These are phyloP conservation scores for Chlorella sp. DNA, from an alignment of 139 green algal genomes.

Conservation along the genomic window DNA sequence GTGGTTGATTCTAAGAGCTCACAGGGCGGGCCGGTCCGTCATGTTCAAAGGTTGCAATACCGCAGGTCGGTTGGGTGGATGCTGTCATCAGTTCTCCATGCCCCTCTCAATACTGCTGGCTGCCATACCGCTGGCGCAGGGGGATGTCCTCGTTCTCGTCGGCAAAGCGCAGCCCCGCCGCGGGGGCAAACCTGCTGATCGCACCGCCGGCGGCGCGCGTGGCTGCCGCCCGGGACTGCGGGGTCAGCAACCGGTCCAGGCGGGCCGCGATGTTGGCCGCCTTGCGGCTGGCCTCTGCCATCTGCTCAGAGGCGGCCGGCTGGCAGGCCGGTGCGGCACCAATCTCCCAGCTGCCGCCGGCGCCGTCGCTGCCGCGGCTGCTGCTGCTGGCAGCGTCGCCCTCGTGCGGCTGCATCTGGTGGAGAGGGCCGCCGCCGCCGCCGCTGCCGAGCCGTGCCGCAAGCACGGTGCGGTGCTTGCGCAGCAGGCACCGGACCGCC, in stretches of 20 bases:
- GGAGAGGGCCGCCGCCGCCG: conserved; percentile 1
- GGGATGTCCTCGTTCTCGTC: conserved; percentile 7
- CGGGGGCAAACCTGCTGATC: conserved; percentile 8
- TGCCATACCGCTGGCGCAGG: conserved; percentile 11
- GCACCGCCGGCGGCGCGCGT: neutral
- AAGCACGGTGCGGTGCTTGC: conserved; percentile 17
- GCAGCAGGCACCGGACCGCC: conserved; percentile 16
- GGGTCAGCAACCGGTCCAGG: conserved; percentile 9
- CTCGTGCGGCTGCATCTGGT: neutral
- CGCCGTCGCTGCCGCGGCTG: neutral
- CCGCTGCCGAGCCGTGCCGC: neutral
- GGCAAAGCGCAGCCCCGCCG: neutral
- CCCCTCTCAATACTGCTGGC: no score
- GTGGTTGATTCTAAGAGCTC: no score
- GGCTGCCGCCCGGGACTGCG: conserved; percentile 4
- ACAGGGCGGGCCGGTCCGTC: no score
- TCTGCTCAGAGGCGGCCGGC: neutral
- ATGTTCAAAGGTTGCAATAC: no score
- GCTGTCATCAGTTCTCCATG: no score
- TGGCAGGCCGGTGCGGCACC: neutral
- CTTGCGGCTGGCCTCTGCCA: conserved; percentile 21
- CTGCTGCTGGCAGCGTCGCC: neutral
- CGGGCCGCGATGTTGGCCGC: conserved; percentile 24
- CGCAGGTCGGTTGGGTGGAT: no score
- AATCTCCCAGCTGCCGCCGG: conserved; percentile 6